Conservation (phyloP, 805 yeast species). For the Candida mattraensis region DNA sequence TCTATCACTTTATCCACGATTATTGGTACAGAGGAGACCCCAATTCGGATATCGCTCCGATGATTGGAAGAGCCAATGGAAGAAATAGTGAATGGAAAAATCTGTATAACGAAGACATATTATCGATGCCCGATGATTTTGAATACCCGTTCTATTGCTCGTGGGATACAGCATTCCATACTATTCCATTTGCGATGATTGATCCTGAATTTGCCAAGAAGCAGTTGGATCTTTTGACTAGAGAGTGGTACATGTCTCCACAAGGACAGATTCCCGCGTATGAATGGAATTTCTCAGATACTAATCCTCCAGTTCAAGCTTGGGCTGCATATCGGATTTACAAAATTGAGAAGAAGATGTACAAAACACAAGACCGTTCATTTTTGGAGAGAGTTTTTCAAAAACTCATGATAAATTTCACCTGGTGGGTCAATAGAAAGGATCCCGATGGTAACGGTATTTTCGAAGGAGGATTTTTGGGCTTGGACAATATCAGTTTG, state of each 20-base stretch:
- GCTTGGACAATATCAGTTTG: conserved; percentile 88
- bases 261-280: conserved; percentile 97
- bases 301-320: conserved; percentile 97
- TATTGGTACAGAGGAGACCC: conserved; percentile 92
- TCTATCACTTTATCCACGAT: conserved; percentile 79
- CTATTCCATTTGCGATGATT: conserved; percentile 88
- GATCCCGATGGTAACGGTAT: conserved; percentile 84
- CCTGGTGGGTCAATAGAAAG: conserved; percentile 97
- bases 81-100: conserved; percentile 89
- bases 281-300: conserved; percentile 94
- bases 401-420: conserved; percentile 81
- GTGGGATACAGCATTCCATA: conserved; percentile 96
- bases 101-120: conserved; percentile 80
- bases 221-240: conserved; percentile 78
- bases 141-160: conserved; percentile 96
- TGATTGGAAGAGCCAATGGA: conserved; percentile 78
- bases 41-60: conserved; percentile 68
- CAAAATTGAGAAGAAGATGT: conserved; percentile 83
- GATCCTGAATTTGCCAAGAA: conserved; percentile 91
- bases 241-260: conserved; percentile 98
- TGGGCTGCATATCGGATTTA: conserved; percentile 90
- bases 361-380: conserved; percentile 75
- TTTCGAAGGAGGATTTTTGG: conserved; percentile 92
- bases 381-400: conserved; percentile 93
- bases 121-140: conserved; percentile 93